Evolutionary conservation across 768 basidiomycete genomes (phyloP).

Genomic region (Hericium rajendrae): DNA sequence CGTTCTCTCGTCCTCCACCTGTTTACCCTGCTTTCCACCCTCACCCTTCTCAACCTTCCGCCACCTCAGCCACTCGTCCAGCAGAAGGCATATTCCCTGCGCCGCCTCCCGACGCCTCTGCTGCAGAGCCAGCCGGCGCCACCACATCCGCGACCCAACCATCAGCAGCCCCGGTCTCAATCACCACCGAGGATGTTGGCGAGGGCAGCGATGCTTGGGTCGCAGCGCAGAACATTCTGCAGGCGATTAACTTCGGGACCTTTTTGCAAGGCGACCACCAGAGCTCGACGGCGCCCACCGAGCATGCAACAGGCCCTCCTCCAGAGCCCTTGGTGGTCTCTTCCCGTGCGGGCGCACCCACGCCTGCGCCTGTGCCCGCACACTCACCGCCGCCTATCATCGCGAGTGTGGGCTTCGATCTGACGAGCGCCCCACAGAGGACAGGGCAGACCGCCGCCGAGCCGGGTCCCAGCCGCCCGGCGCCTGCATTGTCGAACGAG

Average conservation of each 20-base stretch:
- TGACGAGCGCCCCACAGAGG: not conserved
- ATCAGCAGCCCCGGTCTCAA: not conserved
- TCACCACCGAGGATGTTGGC: conserved; percentile 22
- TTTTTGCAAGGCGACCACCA: conserved; percentile 32
- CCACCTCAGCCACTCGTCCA: not conserved
- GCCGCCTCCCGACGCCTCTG: not conserved
- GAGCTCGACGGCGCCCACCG: conserved; percentile 8
- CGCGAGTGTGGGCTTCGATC: not conserved
- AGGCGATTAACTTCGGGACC: conserved; percentile 64
- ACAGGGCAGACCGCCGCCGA: conserved; percentile 4
- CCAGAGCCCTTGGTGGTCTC: not conserved
- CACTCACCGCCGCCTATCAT: not conserved
- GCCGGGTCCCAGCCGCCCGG: conserved; percentile 4
- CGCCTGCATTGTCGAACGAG: conserved; percentile 26
- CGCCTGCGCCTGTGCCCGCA: too few species aligned
- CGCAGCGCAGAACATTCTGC: conserved; percentile 68
- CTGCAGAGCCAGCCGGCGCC: conserved; percentile 1
- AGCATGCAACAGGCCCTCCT: not conserved
- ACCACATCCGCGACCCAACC: not conserved
- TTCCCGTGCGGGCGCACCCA: not conserved
- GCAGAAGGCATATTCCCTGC: not conserved
- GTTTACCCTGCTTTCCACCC: conserved; percentile 20
- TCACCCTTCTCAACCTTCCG: conserved; percentile 2
- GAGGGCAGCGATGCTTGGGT: conserved; percentile 61
- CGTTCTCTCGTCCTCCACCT: conserved; percentile 26